Percentiles rank a stretch among this genome's conserved stretches.
Evolutionary conservation across 2,329 filamentous ascomycete species (phyloP).

Genomic region (Dothideomycetidae sp.): DNA sequence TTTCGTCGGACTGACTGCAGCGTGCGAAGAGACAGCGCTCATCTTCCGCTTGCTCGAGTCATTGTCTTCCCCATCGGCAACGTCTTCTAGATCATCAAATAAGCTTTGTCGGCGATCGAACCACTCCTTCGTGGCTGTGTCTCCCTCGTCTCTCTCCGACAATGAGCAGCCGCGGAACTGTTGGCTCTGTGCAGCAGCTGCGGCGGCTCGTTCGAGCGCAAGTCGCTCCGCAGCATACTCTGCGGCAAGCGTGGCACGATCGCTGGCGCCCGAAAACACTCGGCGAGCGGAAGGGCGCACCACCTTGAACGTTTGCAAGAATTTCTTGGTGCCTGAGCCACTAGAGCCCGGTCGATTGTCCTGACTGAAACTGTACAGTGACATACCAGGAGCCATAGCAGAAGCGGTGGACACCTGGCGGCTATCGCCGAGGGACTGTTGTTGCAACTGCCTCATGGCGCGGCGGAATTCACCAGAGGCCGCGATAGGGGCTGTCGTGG

Average conservation of each 20-base stretch:
- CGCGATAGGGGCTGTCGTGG: constrained; percentile 1
- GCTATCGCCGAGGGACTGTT: neutral
- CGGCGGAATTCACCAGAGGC: constrained; percentile 1
- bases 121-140: constrained; percentile 6
- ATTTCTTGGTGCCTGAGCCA: constrained; percentile 8
- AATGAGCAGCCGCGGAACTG: neutral
- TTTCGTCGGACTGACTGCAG: constrained; percentile 4
- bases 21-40: constrained; percentile 11
- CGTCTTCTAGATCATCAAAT: constrained; percentile 1
- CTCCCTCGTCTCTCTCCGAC: neutral
- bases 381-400: constrained; percentile 1
- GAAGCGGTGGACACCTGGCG: constrained; percentile 5
- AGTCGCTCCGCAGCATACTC: constrained; percentile 26
- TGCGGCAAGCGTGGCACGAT: constrained; percentile 20
- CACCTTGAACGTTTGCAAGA: constrained; percentile 8
- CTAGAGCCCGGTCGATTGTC: constrained; percentile 10
- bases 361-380: constrained; percentile 8
- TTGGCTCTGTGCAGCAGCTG: constrained; percentile 11
- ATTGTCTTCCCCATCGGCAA: constrained; percentile 5
- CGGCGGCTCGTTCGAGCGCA: constrained; percentile 24
- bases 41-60: constrained; percentile 5
- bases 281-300: constrained; percentile 15
- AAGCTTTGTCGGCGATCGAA: neutral
- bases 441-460: neutral
- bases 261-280: constrained; percentile 19